Evolutionary conservation across 1,284 basidiomycete genomes (phyloP), one percentile per base, ranked within the genome.

Genomic region (Leccinum cinnamomeum): DNA sequence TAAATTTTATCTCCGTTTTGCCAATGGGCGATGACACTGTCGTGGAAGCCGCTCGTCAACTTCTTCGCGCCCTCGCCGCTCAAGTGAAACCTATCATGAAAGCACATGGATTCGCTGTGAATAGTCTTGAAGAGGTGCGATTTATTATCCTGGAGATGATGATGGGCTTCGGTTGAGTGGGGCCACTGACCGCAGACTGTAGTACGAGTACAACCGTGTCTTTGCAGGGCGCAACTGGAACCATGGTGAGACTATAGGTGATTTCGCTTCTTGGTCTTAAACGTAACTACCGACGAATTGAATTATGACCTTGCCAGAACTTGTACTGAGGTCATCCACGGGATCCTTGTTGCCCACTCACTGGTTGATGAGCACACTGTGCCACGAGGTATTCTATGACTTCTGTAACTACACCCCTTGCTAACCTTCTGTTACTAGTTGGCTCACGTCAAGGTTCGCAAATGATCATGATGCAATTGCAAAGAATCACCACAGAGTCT

Each of bases 221-320:
- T 93, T 93, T 73, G 82, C 86, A 12, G 91, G 90, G 4, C 81
- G 91, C 53, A 93, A 92, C 70, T 93, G 91, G 91, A 89, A 92
- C 63, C 79, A 79, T 62, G 91, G 91, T 2, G 90, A 92, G 75
- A 87, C 84, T 11, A 78, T 93, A 60, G 90, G 90, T 89, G 66
- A 66, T 67, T 39, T 23, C 37, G 11, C 33, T 41, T 35, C 37
- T 56, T 44, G 50, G 7, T 58, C 51, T 37, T 12, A n/a, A 39
- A 30, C 25, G 33, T 23, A 41, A 25, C 54, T 57, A 25, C 6
- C 23, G 25, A 53, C 33, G 56, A 54, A 56, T 28, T 30, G 28
- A n/a, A 18, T 51, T 10, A 20, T 18, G 56, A 37, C 25, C 2
- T 23, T 33, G 10, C 23, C 64, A 91, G 91, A 93, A 69, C 79